Evolutionary conservation across 306 rosid genomes (phyloP), one percentile per base, ranked within the genome.

Genomic region (Clitoria ternatea): DNA sequence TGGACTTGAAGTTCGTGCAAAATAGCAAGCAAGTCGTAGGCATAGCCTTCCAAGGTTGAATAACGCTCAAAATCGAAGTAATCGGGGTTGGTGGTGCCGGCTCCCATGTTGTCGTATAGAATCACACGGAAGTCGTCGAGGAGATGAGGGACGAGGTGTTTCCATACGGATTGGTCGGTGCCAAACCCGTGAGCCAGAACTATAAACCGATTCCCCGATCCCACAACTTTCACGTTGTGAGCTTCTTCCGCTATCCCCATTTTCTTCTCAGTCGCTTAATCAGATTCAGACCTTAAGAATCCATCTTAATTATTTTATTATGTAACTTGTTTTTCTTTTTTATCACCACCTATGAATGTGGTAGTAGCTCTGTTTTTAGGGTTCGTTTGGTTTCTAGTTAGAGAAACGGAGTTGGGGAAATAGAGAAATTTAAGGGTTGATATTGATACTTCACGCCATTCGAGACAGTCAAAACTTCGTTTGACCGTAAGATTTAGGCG

Each of bases 111-210:
- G 61, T 81, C 85, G 26, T 81, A 81, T 15, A 77, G 35, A 1
- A 81, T 10, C 18, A 81, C 85, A 0, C 77, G 79, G 24, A 81
- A 81, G 1, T 81, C 74, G 10, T 81, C 85, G 3, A 73, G 2
- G 27, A 81, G 80, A 54, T 81, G 77, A 24, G 85, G 85, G 1
- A 81, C 85, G 7, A 81, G 66, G 64, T 81, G 82, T 37, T 81
- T 81, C 85, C 85, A 81, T 23, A 81, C 74, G 0, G 82, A 77
- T 49, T 81, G 85, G 22, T 81, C 85, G 3, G 82, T 81, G 22
- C 85, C 85, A 7, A 81, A 77, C 3, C 82, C 79, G 32, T 81
- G 85, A 27, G 82, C 85, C 12, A 81, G 74, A 73, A 81, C 85
- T 18, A 81, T 72, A 1, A 14, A 73, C 32, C 82, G 29, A 9